Evolutionary conservation across 768 basidiomycete genomes (phyloP), one percentile per base, ranked within the genome.

Genomic region (Pisolithus microcarpus): DNA sequence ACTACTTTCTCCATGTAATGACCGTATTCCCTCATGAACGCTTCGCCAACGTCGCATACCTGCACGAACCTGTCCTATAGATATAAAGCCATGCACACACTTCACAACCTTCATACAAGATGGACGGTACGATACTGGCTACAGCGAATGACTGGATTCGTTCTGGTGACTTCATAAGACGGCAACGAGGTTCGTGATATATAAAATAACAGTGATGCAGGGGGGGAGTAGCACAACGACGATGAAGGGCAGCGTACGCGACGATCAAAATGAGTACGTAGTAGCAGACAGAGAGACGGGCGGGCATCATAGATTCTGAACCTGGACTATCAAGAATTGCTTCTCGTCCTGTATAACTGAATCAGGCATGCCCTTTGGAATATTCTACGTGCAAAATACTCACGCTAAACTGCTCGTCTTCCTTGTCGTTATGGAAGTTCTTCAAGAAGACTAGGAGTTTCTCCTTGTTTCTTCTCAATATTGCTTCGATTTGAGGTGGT

Each of bases 391-490:
- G 15, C 7, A 19, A 21, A 26, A 11, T 38, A 67, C 78, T 58
- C 58, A 82, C 91, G 59, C 82, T 92, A 70, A 95, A 97, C 73
- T 97, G 93, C 64, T 96, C 95, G 69, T 97, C 92, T 70, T 98
- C 95, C 68, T 96, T 95, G 69, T 99, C 96, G 62, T 96, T 97
- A 66, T 98, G 95, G 76, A 99, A 99, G 48, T 78, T 79, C 67
- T 87, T 89, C 54, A 99, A 72, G 74, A 98, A 99, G 16, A 72
- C 72, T 46, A 98, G 71, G 11, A 99, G 73, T 64, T 95, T 96
- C 18, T 95, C 93, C 77, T 90, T 93, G 71, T 99, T 99, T 59
- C 96, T 70, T 53, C 88, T 75, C 11, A 99, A 76, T 53, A 99
- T 99, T 37, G 69, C 71, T 61, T 94, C 93, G 54, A 99, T 96